Conservation (phyloP, 164 flowering plant genomes). For the Nelumbo lutea region DNA sequence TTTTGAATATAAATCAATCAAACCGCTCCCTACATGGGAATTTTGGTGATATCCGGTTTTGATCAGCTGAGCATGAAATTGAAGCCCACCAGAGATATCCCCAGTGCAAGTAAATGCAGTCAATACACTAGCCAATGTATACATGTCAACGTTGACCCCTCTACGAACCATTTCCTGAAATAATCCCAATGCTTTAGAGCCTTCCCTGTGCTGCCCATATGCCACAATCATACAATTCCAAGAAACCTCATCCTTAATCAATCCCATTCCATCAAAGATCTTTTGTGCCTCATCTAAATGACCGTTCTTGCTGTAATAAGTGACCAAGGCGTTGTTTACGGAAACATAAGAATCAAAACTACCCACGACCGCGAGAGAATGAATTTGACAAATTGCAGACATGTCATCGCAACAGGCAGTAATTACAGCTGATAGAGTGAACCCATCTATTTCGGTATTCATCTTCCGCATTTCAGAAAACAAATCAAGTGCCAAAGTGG, state of each 20-base stretch:
- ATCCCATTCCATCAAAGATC: slow-evolving; percentile 51
- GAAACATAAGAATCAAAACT: slow-evolving; percentile 60
- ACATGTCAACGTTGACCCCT: slow-evolving; percentile 25
- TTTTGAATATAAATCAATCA: no score
- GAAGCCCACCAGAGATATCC: no score
- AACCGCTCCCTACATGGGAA: no score
- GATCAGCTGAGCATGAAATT: no score
- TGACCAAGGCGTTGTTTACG: slow-evolving; percentile 54
- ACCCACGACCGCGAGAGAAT: slow-evolving; percentile 34
- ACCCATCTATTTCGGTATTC: slow-evolving; percentile 60
- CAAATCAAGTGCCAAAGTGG: slow-evolving; percentile 27
- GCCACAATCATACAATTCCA: slow-evolving; percentile 29
- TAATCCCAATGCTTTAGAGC: slow-evolving; percentile 49
- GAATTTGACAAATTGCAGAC: slow-evolving; percentile 45
- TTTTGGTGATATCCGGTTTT: no score
- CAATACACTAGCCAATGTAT: no score
- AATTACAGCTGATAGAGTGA: slow-evolving; percentile 56
- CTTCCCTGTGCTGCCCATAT: slow-evolving; percentile 63
- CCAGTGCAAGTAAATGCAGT: no score
- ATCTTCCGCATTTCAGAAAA: slow-evolving; percentile 43
- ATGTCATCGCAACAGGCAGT: slow-evolving; percentile 39
- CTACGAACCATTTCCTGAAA: slow-evolving; percentile 53
- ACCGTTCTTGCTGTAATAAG: slow-evolving; percentile 57
- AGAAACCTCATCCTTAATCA: slow-evolving; percentile 55
- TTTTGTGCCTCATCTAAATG: slow-evolving; percentile 42